phyloP scores from a whole-genome alignment of 1,284 basidiomycete genomes.

The Moniliophthora roreri region DNA sequence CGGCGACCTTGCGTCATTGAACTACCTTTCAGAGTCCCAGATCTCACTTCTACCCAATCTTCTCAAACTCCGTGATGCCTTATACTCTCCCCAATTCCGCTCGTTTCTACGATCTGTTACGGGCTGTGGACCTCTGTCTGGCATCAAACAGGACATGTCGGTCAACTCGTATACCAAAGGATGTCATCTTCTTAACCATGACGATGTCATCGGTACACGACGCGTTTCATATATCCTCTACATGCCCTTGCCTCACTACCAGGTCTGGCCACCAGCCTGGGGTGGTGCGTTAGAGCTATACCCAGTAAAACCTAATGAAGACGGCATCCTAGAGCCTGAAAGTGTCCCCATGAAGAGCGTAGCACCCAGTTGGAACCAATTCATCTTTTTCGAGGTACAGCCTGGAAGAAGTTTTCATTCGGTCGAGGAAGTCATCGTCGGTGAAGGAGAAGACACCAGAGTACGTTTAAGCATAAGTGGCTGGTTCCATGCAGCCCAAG shows the following conservation, averaged over 20 bases:
- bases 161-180: conserved; percentile 90
- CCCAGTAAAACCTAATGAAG: conserved; percentile 52
- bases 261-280: conserved; percentile 76
- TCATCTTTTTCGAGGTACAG: conserved; percentile 92
- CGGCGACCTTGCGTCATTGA: conserved; percentile 92
- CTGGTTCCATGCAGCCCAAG: conserved; percentile 94
- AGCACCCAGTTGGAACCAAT: conserved; percentile 93
- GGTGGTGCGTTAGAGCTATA: conserved; percentile 97
- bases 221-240: conserved; percentile 98
- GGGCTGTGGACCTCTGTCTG: conserved; percentile 90
- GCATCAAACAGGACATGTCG: conserved; percentile 94
- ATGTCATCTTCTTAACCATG: conserved; percentile 95
- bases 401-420: conserved; percentile 95
- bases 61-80: conserved; percentile 83
- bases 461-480: conserved; percentile 89
- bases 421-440: conserved; percentile 95
- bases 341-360: conserved; percentile 62
- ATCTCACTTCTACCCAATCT: conserved; percentile 79
- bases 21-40: conserved; percentile 78
- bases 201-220: conserved; percentile 96
- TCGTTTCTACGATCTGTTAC: conserved; percentile 86
- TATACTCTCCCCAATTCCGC: conserved; percentile 89
- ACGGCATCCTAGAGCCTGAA: conserved; percentile 62
- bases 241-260: conserved; percentile 82
- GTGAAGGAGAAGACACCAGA: conserved; percentile 63